phyloP scores from a whole-genome alignment of 805 yeast genomes.

The Yamadazyma ubonensis region DNA sequence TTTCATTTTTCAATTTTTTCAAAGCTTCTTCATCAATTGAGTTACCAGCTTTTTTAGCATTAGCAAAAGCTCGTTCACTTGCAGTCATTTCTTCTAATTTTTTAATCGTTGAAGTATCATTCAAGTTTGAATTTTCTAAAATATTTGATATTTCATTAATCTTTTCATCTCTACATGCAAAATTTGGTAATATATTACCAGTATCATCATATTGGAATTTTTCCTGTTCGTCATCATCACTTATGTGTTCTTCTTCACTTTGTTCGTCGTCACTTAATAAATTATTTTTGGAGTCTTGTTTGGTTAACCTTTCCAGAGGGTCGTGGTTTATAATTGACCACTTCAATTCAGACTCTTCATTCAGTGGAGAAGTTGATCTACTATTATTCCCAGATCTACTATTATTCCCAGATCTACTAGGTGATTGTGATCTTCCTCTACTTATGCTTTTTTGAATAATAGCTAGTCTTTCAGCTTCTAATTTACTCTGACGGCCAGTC shows the following conservation, averaged over 20 bases:
- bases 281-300: slow-evolving; percentile 12
- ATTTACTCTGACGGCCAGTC: slow-evolving; percentile 32
- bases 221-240: slow-evolving; percentile 56
- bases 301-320: slow-evolving; percentile 62
- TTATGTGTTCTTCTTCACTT: slow-evolving; percentile 60
- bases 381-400: slow-evolving; percentile 22
- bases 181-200: slow-evolving; percentile 57
- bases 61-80: slow-evolving; percentile 56
- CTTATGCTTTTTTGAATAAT: slow-evolving; percentile 39
- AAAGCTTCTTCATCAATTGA: slow-evolving; percentile 33
- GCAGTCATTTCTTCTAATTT: slow-evolving; percentile 57
- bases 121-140: slow-evolving; percentile 39
- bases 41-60: slow-evolving; percentile 47
- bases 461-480: slow-evolving; percentile 43
- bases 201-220: slow-evolving; percentile 62
- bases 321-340: slow-evolving; percentile 73
- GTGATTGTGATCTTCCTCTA: slow-evolving; percentile 40
- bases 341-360: slow-evolving; percentile 44
- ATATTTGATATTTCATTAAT: slow-evolving; percentile 37
- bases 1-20: slow-evolving; percentile 32
- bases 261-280: slow-evolving; percentile 30
- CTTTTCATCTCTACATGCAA: slow-evolving; percentile 45
- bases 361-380: slow-evolving; percentile 36
- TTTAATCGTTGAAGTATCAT: slow-evolving; percentile 49
- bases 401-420: slow-evolving; percentile 23